A percentile compares a stretch with the other conserved stretches of the same genome.
Conservation (phyloP, 129 eudicot genomes). For the Arctium lappa region DNA sequence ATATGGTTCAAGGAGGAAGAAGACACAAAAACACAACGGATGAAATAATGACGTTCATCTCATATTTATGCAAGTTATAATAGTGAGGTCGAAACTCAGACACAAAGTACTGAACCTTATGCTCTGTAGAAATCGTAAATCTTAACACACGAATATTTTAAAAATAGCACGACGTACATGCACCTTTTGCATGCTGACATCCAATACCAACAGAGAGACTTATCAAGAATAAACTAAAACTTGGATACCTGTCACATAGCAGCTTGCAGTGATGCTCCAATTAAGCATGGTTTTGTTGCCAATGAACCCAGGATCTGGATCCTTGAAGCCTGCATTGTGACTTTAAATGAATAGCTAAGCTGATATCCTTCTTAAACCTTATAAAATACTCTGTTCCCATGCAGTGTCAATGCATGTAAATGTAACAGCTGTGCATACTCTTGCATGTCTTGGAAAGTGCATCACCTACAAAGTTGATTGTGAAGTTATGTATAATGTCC, state of each 20-base stretch:
- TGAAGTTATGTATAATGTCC: neutral
- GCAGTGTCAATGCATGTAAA: too few relatives aligned
- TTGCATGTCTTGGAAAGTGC: too few relatives aligned
- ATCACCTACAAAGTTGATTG: neutral
- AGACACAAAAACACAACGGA: neutral
- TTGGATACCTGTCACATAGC: neutral
- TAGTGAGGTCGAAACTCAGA: neutral
- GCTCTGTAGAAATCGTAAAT: neutral
- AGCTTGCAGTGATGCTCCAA: neutral
- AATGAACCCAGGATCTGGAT: neutral
- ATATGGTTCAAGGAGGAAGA: neutral
- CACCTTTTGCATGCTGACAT: neutral
- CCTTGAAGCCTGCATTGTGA: neutral
- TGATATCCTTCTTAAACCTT: too few relatives aligned
- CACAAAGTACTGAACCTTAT: neutral
- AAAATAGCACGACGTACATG: neutral
- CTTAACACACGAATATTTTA: neutral
- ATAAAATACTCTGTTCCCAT: too few relatives aligned
- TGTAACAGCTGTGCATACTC: too few relatives aligned
- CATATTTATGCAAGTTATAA: neutral
- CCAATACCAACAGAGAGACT: neutral
- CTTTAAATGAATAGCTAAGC: neutral
- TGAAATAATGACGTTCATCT: neutral
- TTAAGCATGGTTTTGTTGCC: neutral
- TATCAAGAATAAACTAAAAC: neutral